Conservation (phyloP, 441 rosid species). For the Erysimum cheiri region DNA sequence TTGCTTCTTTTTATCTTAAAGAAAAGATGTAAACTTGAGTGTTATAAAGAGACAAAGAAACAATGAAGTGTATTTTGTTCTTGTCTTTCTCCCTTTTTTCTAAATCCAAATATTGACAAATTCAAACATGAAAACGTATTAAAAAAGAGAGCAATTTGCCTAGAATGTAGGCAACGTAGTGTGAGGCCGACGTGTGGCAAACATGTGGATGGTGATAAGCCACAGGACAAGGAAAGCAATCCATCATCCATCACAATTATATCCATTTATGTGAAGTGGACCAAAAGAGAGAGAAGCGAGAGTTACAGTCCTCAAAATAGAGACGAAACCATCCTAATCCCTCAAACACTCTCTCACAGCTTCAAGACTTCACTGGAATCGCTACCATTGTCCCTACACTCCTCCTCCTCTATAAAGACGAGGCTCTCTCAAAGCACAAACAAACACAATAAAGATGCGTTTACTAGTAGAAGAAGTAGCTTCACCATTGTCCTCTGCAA, state of each 20-base stretch:
- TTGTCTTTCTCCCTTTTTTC: constrained; percentile 30
- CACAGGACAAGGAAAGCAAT: constrained; percentile 37
- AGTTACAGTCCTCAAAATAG: constrained; percentile 34
- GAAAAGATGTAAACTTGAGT: constrained; percentile 38
- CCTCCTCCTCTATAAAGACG: constrained; percentile 34
- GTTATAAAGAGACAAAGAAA: constrained; percentile 41
- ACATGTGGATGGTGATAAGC: constrained; percentile 48
- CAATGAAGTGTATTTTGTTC: constrained; percentile 40
- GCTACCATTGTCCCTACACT: constrained; percentile 33
- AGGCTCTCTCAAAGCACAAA: constrained; percentile 15
- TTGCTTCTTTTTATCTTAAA: constrained; percentile 32
- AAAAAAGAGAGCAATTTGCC: constrained; percentile 35
- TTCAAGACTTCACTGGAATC: constrained; percentile 46
- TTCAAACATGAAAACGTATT: constrained; percentile 30
- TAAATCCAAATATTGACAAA: constrained; percentile 36
- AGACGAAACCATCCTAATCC: constrained; percentile 42
- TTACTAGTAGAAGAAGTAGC: constrained; percentile 23
- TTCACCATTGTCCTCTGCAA: constrained; percentile 44
- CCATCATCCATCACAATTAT: constrained; percentile 35
- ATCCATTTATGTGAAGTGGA: constrained; percentile 46
- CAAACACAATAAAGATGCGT: constrained; percentile 40
- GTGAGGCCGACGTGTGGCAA: constrained; percentile 41
- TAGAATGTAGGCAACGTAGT: constrained; percentile 44
- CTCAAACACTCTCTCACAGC: constrained; percentile 32
- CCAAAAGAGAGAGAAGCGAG: constrained; percentile 44